These are phyloP conservation scores for Phytophthora niederhauseri DNA, from an alignment of 352 stramenopile genomes.

Conservation along the genomic window DNA sequence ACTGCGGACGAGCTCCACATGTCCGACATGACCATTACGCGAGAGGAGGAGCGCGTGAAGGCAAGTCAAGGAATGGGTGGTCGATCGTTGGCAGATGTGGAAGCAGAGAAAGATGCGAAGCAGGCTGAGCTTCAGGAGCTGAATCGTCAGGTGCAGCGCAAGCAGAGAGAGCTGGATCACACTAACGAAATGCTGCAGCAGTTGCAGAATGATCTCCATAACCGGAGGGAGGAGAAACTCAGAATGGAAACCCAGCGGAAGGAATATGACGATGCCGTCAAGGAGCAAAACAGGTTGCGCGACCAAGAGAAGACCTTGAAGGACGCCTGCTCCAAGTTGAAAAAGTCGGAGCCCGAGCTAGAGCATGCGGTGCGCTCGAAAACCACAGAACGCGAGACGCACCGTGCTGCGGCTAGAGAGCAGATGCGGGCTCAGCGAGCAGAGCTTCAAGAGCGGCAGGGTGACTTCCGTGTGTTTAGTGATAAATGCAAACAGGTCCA, in stretches of 20 bases:
- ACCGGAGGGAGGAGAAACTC: conserved; percentile 63
- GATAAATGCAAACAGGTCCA: conserved; percentile 54
- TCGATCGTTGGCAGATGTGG: conserved; percentile 47
- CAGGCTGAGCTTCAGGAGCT: conserved; percentile 54
- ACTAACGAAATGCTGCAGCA: conserved; percentile 59
- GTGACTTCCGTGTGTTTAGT: conserved; percentile 50
- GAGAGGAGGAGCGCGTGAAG: conserved; percentile 49
- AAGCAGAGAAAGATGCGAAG: conserved; percentile 55
- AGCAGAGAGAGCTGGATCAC: conserved; percentile 55
- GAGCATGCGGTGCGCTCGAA: conserved; percentile 54
- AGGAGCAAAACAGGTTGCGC: conserved; percentile 57
- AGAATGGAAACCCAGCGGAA: conserved; percentile 53
- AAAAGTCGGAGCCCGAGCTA: conserved; percentile 44
- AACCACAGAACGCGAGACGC: conserved; percentile 41
- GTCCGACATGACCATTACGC: conserved; percentile 32
- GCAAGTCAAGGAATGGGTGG: conserved; percentile 42
- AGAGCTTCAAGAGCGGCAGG: conserved; percentile 51
- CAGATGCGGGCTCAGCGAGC: conserved; percentile 35
- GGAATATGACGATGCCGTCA: conserved; percentile 55
- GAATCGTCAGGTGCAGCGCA: conserved; percentile 54
- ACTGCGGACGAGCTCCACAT: conserved; percentile 41
- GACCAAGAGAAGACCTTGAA: conserved; percentile 64
- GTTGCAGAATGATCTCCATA: conserved; percentile 68
- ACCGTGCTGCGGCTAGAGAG: conserved; percentile 35
- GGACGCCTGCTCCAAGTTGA: conserved; percentile 48